Percentiles rank a stretch among this genome's conserved stretches.
Evolutionary conservation across 805 yeast genomes (phyloP).

Genomic region (Wickerhamomyces subpelliculosus): DNA sequence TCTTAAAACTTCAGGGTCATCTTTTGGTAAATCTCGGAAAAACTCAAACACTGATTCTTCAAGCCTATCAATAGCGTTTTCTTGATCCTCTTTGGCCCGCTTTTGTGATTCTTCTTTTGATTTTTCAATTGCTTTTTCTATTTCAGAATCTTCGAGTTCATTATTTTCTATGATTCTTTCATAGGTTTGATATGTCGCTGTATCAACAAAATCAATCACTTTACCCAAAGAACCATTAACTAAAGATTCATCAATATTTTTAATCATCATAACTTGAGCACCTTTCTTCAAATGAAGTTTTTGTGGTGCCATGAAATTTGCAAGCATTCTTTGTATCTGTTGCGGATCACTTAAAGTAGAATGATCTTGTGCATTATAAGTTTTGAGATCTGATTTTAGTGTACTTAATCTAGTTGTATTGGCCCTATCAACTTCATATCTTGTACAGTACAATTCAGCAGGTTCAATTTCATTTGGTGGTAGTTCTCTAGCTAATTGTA

Average conservation of each 20-base stretch:
- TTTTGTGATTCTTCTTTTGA: constrained; percentile 11
- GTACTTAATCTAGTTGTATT: constrained; percentile 42
- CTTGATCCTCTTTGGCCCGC: too few relatives aligned
- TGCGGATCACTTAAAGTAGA: constrained; percentile 39
- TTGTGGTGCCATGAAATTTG: constrained; percentile 58
- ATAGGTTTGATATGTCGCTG: constrained; percentile 39
- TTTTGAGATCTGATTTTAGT: constrained; percentile 37
- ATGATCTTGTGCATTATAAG: constrained; percentile 47
- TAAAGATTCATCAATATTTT: constrained; percentile 62
- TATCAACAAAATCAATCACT: constrained; percentile 52
- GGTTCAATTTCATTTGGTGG: constrained; percentile 57
- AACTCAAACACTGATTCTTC: constrained; percentile 47
- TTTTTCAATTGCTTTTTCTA: constrained; percentile 20
- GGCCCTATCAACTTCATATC: constrained; percentile 65
- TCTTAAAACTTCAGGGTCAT: constrained; percentile 19
- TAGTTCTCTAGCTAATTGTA: constrained; percentile 44
- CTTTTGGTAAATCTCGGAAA: constrained; percentile 22
- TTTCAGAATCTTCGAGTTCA: constrained; percentile 17
- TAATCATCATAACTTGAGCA: constrained; percentile 80
- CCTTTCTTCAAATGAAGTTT: constrained; percentile 52
- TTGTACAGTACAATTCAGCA: constrained; percentile 67
- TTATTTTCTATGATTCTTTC: constrained; percentile 16
- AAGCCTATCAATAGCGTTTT: constrained; percentile 22
- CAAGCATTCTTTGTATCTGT: constrained; percentile 37
- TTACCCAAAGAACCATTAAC: constrained; percentile 77